Conservation (phyloP, 805 yeast species). For the Yarrowia phangngaensis region DNA sequence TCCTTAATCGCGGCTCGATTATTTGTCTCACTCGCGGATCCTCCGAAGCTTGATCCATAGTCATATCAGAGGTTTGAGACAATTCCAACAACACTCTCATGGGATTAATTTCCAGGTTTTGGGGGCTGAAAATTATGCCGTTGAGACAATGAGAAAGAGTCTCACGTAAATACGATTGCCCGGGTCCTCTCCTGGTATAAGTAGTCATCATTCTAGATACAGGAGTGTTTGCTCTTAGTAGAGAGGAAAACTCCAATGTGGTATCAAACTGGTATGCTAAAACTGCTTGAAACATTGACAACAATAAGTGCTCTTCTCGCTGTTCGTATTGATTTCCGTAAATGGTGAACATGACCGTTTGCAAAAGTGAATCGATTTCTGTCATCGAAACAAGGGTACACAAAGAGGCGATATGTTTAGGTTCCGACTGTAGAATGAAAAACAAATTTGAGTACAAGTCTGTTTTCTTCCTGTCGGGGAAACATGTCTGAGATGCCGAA, state of each 20-base stretch:
- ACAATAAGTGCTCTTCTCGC: conserved; percentile 42
- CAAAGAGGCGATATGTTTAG: conserved; percentile 40
- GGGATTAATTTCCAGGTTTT: conserved; percentile 40
- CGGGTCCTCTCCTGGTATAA: conserved; percentile 43
- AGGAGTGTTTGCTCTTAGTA: conserved; percentile 43
- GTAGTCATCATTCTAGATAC: conserved; percentile 43
- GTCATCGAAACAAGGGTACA: conserved; percentile 38
- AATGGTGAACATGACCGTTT: conserved; percentile 43
- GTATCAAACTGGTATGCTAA: conserved; percentile 41
- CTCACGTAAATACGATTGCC: conserved; percentile 40
- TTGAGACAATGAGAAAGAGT: conserved; percentile 36
- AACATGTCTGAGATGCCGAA: conserved; percentile 31
- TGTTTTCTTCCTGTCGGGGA: conserved; percentile 37
- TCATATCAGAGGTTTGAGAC: conserved; percentile 30
- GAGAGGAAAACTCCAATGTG: conserved; percentile 39
- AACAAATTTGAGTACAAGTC: conserved; percentile 40
- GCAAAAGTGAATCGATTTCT: conserved; percentile 42
- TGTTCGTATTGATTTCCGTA: conserved; percentile 45
- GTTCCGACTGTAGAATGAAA: conserved; percentile 42
- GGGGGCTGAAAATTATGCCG: conserved; percentile 34
- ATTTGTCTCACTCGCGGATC: conserved; percentile 37
- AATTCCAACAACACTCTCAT: conserved; percentile 37
- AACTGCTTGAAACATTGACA: conserved; percentile 42
- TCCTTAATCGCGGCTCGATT: conserved; percentile 27
- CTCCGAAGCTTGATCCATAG: conserved; percentile 37